These are phyloP conservation scores for Fusarium stilboides DNA, from an alignment of 2,329 filamentous ascomycete species.

Conservation along the genomic window DNA sequence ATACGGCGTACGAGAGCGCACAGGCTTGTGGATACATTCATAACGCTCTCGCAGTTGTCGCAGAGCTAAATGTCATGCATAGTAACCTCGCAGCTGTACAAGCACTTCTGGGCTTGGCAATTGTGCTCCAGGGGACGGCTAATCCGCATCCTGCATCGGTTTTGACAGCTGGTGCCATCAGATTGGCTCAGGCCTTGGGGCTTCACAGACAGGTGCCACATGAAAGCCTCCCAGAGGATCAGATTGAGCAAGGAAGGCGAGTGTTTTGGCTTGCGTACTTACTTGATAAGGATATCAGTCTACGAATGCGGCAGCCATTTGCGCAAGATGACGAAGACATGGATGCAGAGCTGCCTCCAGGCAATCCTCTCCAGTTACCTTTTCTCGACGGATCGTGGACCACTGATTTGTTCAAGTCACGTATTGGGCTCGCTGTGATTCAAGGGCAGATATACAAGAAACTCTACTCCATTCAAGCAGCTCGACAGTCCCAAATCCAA, in stretches of 20 bases:
- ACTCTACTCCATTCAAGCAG: slow-evolving; percentile 45
- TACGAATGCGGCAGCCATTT: slow-evolving; percentile 44
- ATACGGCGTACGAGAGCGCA: slow-evolving; percentile 30
- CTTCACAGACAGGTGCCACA: slow-evolving; percentile 36
- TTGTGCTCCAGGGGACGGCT: slow-evolving; percentile 45
- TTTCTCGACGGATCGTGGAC: not conserved
- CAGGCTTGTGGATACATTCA: slow-evolving; percentile 36
- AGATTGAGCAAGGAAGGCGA: slow-evolving; percentile 39
- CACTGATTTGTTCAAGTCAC: slow-evolving; percentile 42
- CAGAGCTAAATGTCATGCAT: slow-evolving; percentile 36
- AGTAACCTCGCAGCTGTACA: slow-evolving; percentile 43
- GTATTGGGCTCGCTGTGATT: slow-evolving; percentile 47
- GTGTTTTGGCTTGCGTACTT: slow-evolving; percentile 48
- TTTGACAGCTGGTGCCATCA: slow-evolving; percentile 41
- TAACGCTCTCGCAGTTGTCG: slow-evolving; percentile 42
- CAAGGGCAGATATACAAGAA: slow-evolving; percentile 48
- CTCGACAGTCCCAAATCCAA: slow-evolving; percentile 35
- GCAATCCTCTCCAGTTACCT: not conserved
- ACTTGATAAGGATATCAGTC: slow-evolving; percentile 49
- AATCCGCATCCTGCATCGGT: slow-evolving; percentile 41
- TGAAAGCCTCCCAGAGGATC: slow-evolving; percentile 10
- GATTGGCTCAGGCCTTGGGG: slow-evolving; percentile 44
- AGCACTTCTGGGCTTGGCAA: slow-evolving; percentile 46
- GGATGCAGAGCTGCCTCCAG: slow-evolving; percentile 45
- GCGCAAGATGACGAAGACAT: slow-evolving; percentile 50